Evolutionary conservation across 257 asterid genomes (phyloP), one percentile per base, ranked within the genome.

Genomic region (Ajuga chamaepitys): DNA sequence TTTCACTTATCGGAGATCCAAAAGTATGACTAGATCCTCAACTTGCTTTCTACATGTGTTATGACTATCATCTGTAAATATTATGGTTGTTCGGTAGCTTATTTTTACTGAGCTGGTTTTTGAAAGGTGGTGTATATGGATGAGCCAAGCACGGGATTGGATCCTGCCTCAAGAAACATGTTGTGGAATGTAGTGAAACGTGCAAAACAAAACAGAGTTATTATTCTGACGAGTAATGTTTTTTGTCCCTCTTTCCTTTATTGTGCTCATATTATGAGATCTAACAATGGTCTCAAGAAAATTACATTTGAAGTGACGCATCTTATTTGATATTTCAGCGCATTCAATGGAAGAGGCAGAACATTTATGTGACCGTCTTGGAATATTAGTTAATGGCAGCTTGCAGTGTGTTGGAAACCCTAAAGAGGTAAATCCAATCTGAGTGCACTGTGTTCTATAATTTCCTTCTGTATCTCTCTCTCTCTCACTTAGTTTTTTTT

Each of bases 331-430:
- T 55, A 34, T 78, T 75, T 69, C 92, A 94, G 99, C 99, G 5
- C 99, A 94, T 86, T 90, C 99, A 9, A 94, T 94, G 99, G 97
- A 94, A 85, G 99, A 94, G 82, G 99, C 99, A 0, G 99, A 94
- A 70, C 88, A 90, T 75, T 76, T 94, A 61, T 94, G 99, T 26
- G 96, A 94, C 61, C 88, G 96, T 47, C 84, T 94, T 38, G 96
- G 99, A 58, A 88, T 94, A 56, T 94, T 94, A 40, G 99, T 90
- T 17, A 96, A 94, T 62, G 99, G 97, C 32, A 83, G 85, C 78
- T 78, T 94, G 81, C 96, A 94, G 71, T 94, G 99, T 64, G 67
- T 94, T 65, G 99, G 99, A 64, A 86, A 94, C 54, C 93, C 99
- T 16, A 94, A 86, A 82, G 95, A 94, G 97, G 99, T 94, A 83